These are phyloP conservation scores for Ophiorrhiza pumila DNA, from an alignment of 257 asterid genomes.

Conservation along the genomic window DNA sequence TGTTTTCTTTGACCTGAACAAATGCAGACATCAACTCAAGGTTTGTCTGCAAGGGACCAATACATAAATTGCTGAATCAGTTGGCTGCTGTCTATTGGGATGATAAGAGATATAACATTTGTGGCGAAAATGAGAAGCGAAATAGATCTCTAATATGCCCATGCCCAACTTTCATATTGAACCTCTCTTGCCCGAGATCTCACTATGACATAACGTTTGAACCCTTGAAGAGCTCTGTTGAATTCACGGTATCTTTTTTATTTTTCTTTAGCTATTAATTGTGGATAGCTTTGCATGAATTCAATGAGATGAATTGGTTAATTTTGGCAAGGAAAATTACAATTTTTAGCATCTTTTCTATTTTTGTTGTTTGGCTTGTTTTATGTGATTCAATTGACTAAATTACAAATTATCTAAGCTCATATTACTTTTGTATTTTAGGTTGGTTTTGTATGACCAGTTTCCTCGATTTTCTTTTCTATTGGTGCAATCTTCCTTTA, in stretches of 20 bases:
- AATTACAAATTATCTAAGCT: background rate
- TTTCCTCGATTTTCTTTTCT: background rate
- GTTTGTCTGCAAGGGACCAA: conserved; percentile 80
- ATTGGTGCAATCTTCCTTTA: background rate
- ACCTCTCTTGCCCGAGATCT: conserved; percentile 77
- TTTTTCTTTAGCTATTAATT: conserved; percentile 12
- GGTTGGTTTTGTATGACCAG: background rate
- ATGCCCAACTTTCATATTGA: conserved; percentile 64
- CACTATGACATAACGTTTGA: conserved; percentile 67
- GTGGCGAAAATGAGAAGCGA: conserved; percentile 39
- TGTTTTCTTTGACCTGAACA: conserved; percentile 48
- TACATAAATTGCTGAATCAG: conserved; percentile 78
- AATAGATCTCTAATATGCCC: conserved; percentile 48
- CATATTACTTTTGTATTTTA: background rate
- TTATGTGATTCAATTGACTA: background rate
- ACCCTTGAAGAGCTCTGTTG: conserved; percentile 64
- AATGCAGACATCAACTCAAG: conserved; percentile 85
- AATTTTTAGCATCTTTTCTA: background rate
- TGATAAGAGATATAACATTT: conserved; percentile 33
- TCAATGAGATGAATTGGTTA: no score
- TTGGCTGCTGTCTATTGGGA: conserved; percentile 52
- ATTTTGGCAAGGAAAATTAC: background rate
- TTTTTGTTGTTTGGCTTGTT: background rate
- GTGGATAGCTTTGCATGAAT: no score
- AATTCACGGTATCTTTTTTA: conserved; percentile 58